Conservation (phyloP, 345 rosid species). For the Excoecaria cochinchinensis region DNA sequence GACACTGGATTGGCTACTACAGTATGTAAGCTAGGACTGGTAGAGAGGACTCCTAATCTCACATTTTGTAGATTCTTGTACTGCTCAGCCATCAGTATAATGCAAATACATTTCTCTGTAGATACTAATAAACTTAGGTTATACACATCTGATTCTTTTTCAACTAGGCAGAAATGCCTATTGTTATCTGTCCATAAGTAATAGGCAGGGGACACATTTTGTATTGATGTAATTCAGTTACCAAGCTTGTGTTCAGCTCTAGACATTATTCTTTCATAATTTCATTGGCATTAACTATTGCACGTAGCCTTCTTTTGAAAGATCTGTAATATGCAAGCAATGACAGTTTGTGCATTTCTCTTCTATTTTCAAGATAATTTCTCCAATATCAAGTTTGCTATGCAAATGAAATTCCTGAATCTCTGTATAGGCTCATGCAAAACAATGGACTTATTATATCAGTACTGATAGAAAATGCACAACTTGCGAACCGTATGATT, state of each 20-base stretch:
- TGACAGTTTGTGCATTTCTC: not conserved
- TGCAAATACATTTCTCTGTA: not conserved
- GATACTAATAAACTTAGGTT: not conserved
- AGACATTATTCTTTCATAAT: not conserved
- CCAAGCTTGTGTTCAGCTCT: not conserved
- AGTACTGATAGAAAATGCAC: not conserved
- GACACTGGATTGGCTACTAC: constrained; percentile 70
- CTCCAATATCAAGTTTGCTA: not conserved
- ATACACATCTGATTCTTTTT: constrained; percentile 9
- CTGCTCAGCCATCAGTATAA: not conserved
- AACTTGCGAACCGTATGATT: not conserved
- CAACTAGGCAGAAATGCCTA: not conserved
- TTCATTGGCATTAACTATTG: not conserved
- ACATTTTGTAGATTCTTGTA: not conserved
- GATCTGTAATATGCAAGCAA: not conserved
- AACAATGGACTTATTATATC: not conserved
- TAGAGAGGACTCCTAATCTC: constrained; percentile 1
- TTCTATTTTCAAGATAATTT: not conserved
- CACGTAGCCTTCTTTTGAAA: not conserved
- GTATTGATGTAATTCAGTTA: not conserved
- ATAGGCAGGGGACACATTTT: not conserved
- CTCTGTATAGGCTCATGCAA: not conserved
- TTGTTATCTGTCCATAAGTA: not conserved
- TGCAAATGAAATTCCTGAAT: no score
- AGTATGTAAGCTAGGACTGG: constrained; percentile 17